Evolutionary conservation across 2,329 filamentous ascomycete genomes (phyloP).

Genomic region (Ustilaginoidea virens): DNA sequence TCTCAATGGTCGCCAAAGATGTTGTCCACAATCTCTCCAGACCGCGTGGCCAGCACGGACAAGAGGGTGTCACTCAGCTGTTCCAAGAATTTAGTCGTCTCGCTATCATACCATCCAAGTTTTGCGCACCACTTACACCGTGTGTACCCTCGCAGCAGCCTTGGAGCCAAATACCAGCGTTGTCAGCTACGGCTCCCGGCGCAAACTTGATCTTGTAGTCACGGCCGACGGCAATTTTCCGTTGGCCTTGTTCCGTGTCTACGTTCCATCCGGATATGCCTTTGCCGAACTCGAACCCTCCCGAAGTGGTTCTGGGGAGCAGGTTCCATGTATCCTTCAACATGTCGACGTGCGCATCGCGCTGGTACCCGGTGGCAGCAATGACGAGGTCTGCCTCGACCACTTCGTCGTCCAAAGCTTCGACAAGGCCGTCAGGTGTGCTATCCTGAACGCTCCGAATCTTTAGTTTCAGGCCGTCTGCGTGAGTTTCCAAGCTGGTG

Average conservation of each 20-base stretch:
- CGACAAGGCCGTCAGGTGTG: slow-evolving; percentile 23
- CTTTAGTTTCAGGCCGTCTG: slow-evolving; percentile 40
- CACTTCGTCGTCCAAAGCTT: slow-evolving; percentile 32
- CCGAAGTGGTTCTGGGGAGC: slow-evolving; percentile 36
- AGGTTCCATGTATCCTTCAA: slow-evolving; percentile 51
- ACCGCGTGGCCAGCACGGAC: slow-evolving; percentile 60
- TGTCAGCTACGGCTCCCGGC: slow-evolving; percentile 48
- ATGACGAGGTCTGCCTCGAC: slow-evolving; percentile 70
- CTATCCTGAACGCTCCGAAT: slow-evolving; percentile 32
- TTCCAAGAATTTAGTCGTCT: slow-evolving; percentile 3
- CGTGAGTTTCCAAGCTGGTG: slow-evolving; percentile 37
- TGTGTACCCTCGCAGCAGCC: slow-evolving; percentile 89
- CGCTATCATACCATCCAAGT: no score
- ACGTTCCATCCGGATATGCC: slow-evolving; percentile 26
- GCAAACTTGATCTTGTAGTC: slow-evolving; percentile 68
- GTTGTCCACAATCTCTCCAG: slow-evolving; percentile 62
- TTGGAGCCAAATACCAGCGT: slow-evolving; percentile 79
- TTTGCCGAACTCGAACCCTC: slow-evolving; percentile 15
- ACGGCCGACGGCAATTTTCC: slow-evolving; percentile 50
- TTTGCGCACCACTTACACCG: slow-evolving; percentile 53
- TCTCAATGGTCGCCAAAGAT: slow-evolving; percentile 39
- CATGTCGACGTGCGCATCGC: slow-evolving; percentile 65
- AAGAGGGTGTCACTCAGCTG: slow-evolving; percentile 69
- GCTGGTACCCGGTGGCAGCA: slow-evolving; percentile 73
- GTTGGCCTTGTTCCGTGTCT: slow-evolving; percentile 20